Conservation (phyloP, 2,329 filamentous ascomycete species). For the Diplodia corticola region DNA sequence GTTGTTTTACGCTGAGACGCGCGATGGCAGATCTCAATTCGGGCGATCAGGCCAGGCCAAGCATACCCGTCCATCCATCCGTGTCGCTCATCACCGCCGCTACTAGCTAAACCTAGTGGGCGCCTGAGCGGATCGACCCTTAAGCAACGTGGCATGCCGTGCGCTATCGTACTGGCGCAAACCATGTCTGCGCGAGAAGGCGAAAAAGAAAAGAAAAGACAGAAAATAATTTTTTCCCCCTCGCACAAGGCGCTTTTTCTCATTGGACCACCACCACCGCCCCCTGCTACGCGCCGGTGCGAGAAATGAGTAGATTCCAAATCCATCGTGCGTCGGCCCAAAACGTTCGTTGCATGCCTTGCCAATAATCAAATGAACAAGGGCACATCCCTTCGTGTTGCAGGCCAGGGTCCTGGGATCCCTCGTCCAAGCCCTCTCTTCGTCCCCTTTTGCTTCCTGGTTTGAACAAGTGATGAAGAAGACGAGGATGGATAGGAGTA, state of each 20-base stretch:
- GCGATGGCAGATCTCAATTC: constrained; percentile 15
- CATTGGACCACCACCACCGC: not conserved
- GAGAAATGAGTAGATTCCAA: constrained; percentile 18
- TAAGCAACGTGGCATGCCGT: not conserved
- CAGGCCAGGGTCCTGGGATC: not conserved
- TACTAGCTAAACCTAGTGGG: not conserved
- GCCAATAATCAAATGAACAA: constrained; percentile 7
- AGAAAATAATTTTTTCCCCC: constrained; percentile 1
- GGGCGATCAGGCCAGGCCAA: not conserved
- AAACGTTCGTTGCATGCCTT: constrained; percentile 3
- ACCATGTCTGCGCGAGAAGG: not conserved
- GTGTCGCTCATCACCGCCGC: not conserved
- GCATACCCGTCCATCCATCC: not conserved
- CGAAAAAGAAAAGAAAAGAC: not conserved
- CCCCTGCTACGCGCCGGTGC: constrained; percentile 6
- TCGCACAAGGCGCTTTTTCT: not conserved
- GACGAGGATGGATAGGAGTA: not conserved
- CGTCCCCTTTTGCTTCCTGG: constrained; percentile 3
- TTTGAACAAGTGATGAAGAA: not conserved
- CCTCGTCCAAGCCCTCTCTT: not conserved
- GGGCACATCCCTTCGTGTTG: constrained; percentile 9
- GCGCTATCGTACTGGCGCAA: not conserved
- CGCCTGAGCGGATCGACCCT: not conserved
- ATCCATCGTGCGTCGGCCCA: constrained; percentile 5
- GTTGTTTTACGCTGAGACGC: constrained; percentile 14